Percentiles rank a stretch among this genome's conserved stretches.
phyloP scores from a whole-genome alignment of 129 eudicot species.

The Chrysanthemum makinoi region DNA sequence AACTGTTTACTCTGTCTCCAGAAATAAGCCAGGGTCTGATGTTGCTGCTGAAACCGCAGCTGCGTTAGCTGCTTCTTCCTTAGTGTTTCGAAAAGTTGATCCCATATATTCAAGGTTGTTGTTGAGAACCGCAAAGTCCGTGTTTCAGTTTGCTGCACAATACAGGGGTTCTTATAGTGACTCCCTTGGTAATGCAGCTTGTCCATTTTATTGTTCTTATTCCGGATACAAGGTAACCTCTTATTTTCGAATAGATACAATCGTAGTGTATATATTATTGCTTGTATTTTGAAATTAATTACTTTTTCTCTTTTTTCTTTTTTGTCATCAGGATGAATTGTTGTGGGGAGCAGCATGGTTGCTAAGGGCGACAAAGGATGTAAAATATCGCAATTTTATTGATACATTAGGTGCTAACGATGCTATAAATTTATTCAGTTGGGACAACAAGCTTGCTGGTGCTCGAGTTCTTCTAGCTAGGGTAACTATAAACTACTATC shows the following conservation, averaged over 20 bases:
- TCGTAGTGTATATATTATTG: not conserved
- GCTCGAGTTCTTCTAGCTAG: slow-evolving; percentile 82
- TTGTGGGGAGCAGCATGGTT: slow-evolving; percentile 98
- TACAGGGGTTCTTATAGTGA: slow-evolving; percentile 88
- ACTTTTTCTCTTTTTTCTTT: too few relatives aligned
- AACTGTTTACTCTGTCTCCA: slow-evolving; percentile 60
- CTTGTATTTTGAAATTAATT: not conserved
- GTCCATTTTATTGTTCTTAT: slow-evolving; percentile 95
- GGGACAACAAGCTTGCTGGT: slow-evolving; percentile 95
- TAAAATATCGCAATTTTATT: slow-evolving; percentile 52
- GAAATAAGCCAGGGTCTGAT: slow-evolving; percentile 82
- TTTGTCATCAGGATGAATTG: slow-evolving; percentile 61
- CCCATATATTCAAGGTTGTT: slow-evolving; percentile 47
- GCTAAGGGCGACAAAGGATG: slow-evolving; percentile 68
- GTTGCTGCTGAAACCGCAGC: slow-evolving; percentile 97
- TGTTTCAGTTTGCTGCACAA: slow-evolving; percentile 65
- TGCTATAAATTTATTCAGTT: slow-evolving; percentile 69
- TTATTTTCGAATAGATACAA: not conserved
- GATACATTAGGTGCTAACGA: slow-evolving; percentile 68
- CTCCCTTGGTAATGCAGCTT: slow-evolving; percentile 76
- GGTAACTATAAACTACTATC: slow-evolving; percentile 32
- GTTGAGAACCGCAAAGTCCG: slow-evolving; percentile 61
- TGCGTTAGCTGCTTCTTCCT: slow-evolving; percentile 82
- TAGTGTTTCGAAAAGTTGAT: slow-evolving; percentile 63
- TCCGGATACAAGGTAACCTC: slow-evolving; percentile 71